Evolutionary conservation across 1,284 basidiomycete genomes (phyloP).

Genomic region (Apiotrichum sp.): DNA sequence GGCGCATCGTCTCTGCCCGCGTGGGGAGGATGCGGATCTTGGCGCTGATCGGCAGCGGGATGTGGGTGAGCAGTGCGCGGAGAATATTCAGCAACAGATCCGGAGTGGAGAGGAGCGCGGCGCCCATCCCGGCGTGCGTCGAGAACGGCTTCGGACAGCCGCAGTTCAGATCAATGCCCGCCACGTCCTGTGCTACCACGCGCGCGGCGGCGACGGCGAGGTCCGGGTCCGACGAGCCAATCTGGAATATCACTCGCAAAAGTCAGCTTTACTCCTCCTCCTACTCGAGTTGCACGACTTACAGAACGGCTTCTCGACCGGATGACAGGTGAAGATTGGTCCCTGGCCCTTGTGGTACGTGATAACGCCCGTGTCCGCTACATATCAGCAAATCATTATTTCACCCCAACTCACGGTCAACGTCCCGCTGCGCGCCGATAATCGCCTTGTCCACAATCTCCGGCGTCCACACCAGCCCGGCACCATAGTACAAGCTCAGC

Average conservation of each 20-base stretch:
- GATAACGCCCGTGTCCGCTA: slow-evolving; percentile 80
- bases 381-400: slow-evolving; percentile 10
- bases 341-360: slow-evolving; percentile 69
- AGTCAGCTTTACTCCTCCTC: not conserved
- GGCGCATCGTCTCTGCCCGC: slow-evolving; percentile 76
- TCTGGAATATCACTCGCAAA: slow-evolving; percentile 56
- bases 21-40: slow-evolving; percentile 88
- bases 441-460: slow-evolving; percentile 97
- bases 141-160: slow-evolving; percentile 96
- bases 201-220: slow-evolving; percentile 87
- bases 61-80: slow-evolving; percentile 62
- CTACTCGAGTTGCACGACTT: slow-evolving; percentile 8
- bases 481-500: slow-evolving; percentile 86
- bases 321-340: slow-evolving; percentile 87
- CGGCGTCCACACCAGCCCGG: slow-evolving; percentile 92
- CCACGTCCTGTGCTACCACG: slow-evolving; percentile 78
- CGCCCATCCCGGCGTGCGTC: slow-evolving; percentile 92
- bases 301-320: slow-evolving; percentile 80
- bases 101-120: slow-evolving; percentile 84
- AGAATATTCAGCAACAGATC: slow-evolving; percentile 85
- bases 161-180: slow-evolving; percentile 61
- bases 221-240: slow-evolving; percentile 82
- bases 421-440: slow-evolving; percentile 70
- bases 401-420: slow-evolving; percentile 64
- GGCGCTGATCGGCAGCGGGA: slow-evolving; percentile 76